Percentiles rank a stretch among this genome's conserved stretches.
These are phyloP conservation scores for Liquidambar formosana DNA, from an alignment of 164 flowering plant species.

Conservation along the genomic window DNA sequence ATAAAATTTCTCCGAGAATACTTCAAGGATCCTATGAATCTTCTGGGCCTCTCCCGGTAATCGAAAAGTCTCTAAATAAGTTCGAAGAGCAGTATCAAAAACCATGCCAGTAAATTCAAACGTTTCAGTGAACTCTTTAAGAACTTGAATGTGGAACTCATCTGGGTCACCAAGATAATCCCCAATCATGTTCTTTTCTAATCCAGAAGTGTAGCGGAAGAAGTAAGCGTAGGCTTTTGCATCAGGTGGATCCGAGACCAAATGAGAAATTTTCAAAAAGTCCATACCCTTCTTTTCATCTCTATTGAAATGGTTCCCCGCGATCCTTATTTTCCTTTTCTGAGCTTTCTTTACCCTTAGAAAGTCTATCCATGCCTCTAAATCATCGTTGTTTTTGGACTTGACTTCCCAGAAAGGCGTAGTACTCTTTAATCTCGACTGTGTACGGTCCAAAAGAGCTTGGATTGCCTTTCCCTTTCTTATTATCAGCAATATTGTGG, in stretches of 20 bases:
- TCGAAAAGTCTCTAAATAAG: slow-evolving; percentile 76
- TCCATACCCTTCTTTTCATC: slow-evolving; percentile 91
- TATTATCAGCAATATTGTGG: slow-evolving; percentile 70
- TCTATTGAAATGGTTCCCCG: slow-evolving; percentile 76
- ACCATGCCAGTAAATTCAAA: slow-evolving; percentile 78
- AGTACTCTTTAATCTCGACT: slow-evolving; percentile 45
- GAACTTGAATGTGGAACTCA: slow-evolving; percentile 70
- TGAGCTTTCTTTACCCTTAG: slow-evolving; percentile 62
- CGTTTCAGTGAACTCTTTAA: slow-evolving; percentile 72
- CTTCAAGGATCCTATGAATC: slow-evolving; percentile 83
- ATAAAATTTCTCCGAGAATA: slow-evolving; percentile 79
- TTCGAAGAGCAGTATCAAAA: slow-evolving; percentile 79
- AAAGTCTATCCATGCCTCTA: slow-evolving; percentile 56
- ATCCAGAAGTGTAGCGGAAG: slow-evolving; percentile 64
- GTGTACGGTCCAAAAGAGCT: slow-evolving; percentile 37
- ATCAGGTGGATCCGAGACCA: slow-evolving; percentile 72
- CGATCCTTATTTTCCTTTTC: slow-evolving; percentile 74
- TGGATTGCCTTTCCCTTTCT: slow-evolving; percentile 38
- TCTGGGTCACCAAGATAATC: slow-evolving; percentile 94
- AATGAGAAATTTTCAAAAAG: slow-evolving; percentile 50
- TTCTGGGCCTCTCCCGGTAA: slow-evolving; percentile 97
- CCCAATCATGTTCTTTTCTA: slow-evolving; percentile 76
- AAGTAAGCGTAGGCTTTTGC: slow-evolving; percentile 67
- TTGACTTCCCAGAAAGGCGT: slow-evolving; percentile 77
- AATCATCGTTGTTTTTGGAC: slow-evolving; percentile 25